Conservation (phyloP, 1,284 basidiomycete genomes). For the Pseudozyma thailandica region DNA sequence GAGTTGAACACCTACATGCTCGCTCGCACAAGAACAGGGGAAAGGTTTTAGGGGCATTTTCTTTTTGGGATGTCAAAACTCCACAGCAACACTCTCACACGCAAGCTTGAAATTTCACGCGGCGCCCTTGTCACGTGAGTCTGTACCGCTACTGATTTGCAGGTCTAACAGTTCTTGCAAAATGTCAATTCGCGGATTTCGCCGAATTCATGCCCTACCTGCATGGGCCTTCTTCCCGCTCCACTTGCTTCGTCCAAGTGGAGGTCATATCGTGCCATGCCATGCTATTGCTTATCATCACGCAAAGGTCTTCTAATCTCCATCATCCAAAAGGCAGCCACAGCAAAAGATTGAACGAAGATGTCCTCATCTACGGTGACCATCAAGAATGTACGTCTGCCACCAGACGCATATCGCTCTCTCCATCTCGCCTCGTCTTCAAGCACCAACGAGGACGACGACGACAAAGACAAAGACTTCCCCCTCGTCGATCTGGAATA, state of each 20-base stretch:
- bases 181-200: conserved; percentile 6
- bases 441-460: neutral
- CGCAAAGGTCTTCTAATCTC: neutral
- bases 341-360: neutral
- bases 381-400: conserved; percentile 18
- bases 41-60: conserved; percentile 25
- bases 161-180: conserved; percentile 7
- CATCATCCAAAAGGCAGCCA: neutral
- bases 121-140: conserved; percentile 29
- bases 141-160: neutral
- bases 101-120: conserved; percentile 14
- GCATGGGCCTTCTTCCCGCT: neutral
- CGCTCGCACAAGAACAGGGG: too few relatives aligned
- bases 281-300: too few relatives aligned
- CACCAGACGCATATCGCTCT: conserved; percentile 10
- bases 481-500: conserved; percentile 26
- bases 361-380: conserved; percentile 1
- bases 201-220: conserved; percentile 2
- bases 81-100: conserved; percentile 13
- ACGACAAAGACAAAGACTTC: neutral
- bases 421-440: conserved; percentile 6
- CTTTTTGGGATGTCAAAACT: conserved; percentile 13
- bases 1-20: too few relatives aligned
- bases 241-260: neutral
- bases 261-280: too few relatives aligned